Base-by-base conservation (phyloP, 768 basidiomycete genomes). In the Gloeopeniophorella convolvens region DNA sequence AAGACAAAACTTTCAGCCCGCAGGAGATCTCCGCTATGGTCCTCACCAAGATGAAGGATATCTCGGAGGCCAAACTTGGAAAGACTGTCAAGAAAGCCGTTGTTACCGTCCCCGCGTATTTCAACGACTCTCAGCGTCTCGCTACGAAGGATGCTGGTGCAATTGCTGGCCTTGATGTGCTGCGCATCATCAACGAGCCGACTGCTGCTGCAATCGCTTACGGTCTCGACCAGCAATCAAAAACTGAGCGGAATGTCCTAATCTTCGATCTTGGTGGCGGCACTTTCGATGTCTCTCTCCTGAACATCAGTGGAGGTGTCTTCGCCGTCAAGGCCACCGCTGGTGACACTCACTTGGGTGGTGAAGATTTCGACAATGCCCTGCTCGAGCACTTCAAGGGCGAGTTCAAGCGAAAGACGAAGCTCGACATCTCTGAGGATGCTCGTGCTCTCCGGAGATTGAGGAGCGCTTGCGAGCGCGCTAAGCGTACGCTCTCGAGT, bases 1-100 rank as follows among this genome's bases (percentile, higher is more conserved):
- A 98, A 69, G 87, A 86, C 58, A 97, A 97, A 75, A 87, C 85
- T 51, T 98, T 97, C 77, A 91, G 85, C 62, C 96, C 91, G 48
- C 94, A 94, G 74, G 96, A 99, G 72, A 93, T 99, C 66, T 99
- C 96, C n/a, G 89, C 96, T 57, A 99, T 98, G 96, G 96, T 99
- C 62, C 84, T 99, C 63, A 79, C 77, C 58, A 99, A 99, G 77
- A 98, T 99, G 94, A 98, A 96, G 82, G 96, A 98, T 71, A 96
- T 94, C 63, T 91, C 95, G 37, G 96, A 99, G 75, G 91, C 95
- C 59, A 97, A 99, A 74, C 88, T 99, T 60, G 93, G 96, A 63
- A 95, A 94, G 79, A 84, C 85, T 40, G 92, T 97, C 69, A 93
- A 92, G 75, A 98, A 97, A 76, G 96, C 96, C 48, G 96, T 99